A percentile compares a stretch with the other conserved stretches of the same genome.
Evolutionary conservation across 768 basidiomycete species (phyloP).

Genomic region (Termitomyces sp.): DNA sequence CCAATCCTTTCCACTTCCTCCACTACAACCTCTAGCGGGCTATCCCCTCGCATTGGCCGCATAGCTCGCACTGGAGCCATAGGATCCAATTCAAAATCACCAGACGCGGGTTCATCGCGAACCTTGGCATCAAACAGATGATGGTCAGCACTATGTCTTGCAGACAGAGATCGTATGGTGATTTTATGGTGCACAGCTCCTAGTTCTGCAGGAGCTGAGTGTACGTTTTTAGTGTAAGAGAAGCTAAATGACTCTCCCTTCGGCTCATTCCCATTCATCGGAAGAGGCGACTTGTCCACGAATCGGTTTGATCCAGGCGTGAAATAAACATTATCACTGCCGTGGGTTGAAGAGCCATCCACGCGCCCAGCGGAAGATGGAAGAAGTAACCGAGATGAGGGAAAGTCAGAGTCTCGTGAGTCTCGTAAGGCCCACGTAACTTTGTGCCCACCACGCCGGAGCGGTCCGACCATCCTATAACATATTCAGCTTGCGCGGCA

Average conservation of each 20-base stretch:
- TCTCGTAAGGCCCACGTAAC: constrained; percentile 55
- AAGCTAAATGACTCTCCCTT: neutral
- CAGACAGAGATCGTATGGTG: constrained; percentile 13
- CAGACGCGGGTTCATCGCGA: neutral
- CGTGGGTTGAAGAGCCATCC: neutral
- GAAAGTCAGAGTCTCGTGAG: constrained; percentile 24
- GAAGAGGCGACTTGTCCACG: constrained; percentile 39
- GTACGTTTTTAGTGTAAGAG: constrained; percentile 7
- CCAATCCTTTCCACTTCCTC: constrained; percentile 21
- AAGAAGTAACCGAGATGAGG: constrained; percentile 23
- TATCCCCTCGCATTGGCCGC: constrained; percentile 11
- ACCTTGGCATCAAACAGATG: constrained; percentile 1
- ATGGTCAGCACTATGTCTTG: constrained; percentile 28
- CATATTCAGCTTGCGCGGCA: neutral
- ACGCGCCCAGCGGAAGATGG: constrained; percentile 14
- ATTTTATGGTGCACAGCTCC: constrained; percentile 29
- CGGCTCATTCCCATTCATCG: constrained; percentile 9
- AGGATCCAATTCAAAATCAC: constrained; percentile 32
- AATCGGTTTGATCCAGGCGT: constrained; percentile 30
- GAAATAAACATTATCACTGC: constrained; percentile 18
- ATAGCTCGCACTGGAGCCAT: constrained; percentile 34
- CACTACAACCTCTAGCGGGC: constrained; percentile 14
- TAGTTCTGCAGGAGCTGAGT: constrained; percentile 52
- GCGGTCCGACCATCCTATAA: constrained; percentile 64
- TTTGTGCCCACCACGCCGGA: constrained; percentile 42